These are phyloP conservation scores for Hordeum pubiflorum DNA, from an alignment of 202 grass and related monocot genomes.

Conservation along the genomic window DNA sequence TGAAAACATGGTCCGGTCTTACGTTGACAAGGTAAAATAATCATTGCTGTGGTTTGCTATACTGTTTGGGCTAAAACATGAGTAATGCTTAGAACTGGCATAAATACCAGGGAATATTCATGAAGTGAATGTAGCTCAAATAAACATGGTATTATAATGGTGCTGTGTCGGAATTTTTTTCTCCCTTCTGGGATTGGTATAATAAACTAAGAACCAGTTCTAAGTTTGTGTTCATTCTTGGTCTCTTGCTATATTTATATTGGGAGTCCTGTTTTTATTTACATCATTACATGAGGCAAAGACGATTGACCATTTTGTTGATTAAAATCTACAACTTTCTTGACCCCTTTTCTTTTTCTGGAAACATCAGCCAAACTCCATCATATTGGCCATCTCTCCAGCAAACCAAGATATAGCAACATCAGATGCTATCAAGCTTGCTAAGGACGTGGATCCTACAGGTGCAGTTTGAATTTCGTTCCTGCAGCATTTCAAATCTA, in stretches of 20 bases:
- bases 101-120: not conserved
- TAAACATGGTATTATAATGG: not conserved
- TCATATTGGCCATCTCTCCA: conserved; percentile 98
- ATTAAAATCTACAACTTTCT: not conserved
- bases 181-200: not conserved
- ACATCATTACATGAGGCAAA: not conserved
- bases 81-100: not conserved
- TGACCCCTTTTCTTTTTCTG: conserved; percentile 19
- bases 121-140: not conserved
- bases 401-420: conserved; percentile 99
- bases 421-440: conserved; percentile 95
- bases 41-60: not conserved
- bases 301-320: not conserved
- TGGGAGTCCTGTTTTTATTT: not conserved
- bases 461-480: conserved; percentile 33
- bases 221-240: not conserved
- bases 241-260: not conserved
- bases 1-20: conserved; percentile 99
- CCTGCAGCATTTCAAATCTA: conserved; percentile 1
- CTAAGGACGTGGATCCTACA: conserved; percentile 92
- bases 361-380: conserved; percentile 68
- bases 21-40: conserved; percentile 81
- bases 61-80: not conserved
- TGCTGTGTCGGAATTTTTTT: not conserved
- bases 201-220: not conserved